Percentiles rank a stretch among this genome's conserved stretches.
Conservation (phyloP, 2,329 filamentous ascomycete genomes). For the Camillea tinctor region DNA sequence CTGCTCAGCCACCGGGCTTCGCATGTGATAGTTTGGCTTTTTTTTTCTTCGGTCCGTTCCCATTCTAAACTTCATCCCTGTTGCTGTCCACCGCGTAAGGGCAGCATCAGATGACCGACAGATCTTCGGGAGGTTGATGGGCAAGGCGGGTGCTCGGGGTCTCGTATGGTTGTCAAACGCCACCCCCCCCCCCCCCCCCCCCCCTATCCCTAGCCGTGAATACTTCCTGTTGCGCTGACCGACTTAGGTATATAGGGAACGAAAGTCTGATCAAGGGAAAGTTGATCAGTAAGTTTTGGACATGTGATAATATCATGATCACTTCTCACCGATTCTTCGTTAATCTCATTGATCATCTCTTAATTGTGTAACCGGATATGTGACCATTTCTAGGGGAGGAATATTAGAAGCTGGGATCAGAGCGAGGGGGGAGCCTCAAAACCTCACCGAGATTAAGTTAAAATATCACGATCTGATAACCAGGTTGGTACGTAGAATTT, state of each 20-base stretch:
- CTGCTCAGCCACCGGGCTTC: not conserved
- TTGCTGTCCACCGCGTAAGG: not conserved
- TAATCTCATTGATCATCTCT: not conserved
- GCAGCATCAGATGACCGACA: not conserved
- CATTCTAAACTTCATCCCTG: not conserved
- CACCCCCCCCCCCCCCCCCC: too few relatives aligned
- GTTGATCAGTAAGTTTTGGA: too few relatives aligned
- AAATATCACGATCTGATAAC: too few relatives aligned
- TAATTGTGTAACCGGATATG: not conserved
- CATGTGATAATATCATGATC: not conserved
- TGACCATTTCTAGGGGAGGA: not conserved
- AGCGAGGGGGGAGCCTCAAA: not conserved
- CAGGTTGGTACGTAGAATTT: too few relatives aligned
- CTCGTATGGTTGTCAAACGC: not conserved
- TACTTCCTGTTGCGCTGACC: not conserved
- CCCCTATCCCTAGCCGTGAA: not conserved
- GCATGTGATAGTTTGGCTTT: not conserved
- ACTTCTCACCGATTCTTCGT: not conserved
- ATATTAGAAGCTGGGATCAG: not conserved
- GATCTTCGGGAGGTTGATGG: not conserved
- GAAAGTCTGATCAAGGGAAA: not conserved
- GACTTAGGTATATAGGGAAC: not conserved
- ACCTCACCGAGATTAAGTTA: not conserved
- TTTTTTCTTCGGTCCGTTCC: not conserved
- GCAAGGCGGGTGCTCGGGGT: not conserved